Base-by-base conservation (phyloP, 2,329 filamentous ascomycete species). In the Lecanoromycetidae sp. region DNA sequence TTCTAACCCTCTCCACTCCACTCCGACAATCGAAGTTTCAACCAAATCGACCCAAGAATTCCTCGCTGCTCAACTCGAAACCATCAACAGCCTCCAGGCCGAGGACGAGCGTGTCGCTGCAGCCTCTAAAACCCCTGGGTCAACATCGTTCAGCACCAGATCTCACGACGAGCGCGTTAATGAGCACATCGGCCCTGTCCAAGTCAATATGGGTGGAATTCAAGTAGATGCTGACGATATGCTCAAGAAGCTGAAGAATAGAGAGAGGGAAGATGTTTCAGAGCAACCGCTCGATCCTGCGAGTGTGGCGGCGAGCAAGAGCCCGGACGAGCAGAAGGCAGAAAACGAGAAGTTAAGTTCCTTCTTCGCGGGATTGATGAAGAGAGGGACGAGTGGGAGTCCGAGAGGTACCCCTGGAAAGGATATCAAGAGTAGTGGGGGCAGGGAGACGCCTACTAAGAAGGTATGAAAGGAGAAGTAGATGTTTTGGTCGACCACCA, bases 131-230 rank as follows among this genome's bases (percentile, higher is more conserved):
- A 60, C 8, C 15, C 26, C 37, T 10, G 47, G 34, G 25, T 40
- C 19, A 4, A 38, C 42, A 6, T 44, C 37, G 19, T 42, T 38
- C 38, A 41, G 20, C 17, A 52, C 33, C 23, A 38, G 25, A 32
- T 12, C 27, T 57, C 12, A 60, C 58, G 62, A 61, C 42, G 63
- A 57, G 53, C 66, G 65, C 23, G 71, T 75, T 45, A 81, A 80
- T 56, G 84, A 90, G 58, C 87, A 94, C 57, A 94, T 94, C 58
- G 88, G 88, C 0, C 87, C 88, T 0, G 87, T 95, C 54, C 87
- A 94, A 60, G 95, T 96, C 69, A 98, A 98, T 62, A 91, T 98
- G 75, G 91, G 91, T 34, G 91, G 91, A 44, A 95, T 98, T 53
- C 87, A 94, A 61, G 85, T 94, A 25, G 87, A 95, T 65, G 87